Conservation (phyloP, 2,329 filamentous ascomycete genomes). For the Beauveria scarabaeidicola region DNA sequence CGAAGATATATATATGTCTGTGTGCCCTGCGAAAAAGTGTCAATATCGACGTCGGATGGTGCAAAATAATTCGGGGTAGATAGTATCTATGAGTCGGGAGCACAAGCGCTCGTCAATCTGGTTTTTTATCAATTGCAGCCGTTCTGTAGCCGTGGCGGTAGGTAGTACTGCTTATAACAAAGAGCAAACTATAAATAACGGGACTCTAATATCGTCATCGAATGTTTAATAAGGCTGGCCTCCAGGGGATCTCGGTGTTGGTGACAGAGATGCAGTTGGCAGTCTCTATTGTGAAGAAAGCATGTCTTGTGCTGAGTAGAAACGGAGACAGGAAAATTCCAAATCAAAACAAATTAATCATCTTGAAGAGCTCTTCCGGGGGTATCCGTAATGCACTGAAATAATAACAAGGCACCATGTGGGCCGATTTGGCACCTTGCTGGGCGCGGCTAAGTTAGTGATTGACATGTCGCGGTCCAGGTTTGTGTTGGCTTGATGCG, state of each 20-base stretch:
- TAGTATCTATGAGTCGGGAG: too few relatives aligned
- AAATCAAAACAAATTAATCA: not conserved
- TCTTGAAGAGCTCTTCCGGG: not conserved
- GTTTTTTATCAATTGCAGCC: too few relatives aligned
- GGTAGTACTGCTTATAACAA: too few relatives aligned
- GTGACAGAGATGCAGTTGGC: not conserved
- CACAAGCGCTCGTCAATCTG: too few relatives aligned
- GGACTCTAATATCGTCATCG: too few relatives aligned
- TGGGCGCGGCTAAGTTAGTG: slow-evolving; percentile 5
- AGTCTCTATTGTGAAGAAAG: too few relatives aligned
- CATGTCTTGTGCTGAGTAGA: too few relatives aligned
- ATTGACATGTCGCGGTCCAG: not conserved
- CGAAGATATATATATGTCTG: not conserved
- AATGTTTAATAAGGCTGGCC: too few relatives aligned
- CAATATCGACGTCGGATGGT: too few relatives aligned
- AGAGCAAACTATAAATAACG: too few relatives aligned
- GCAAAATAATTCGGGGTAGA: not conserved
- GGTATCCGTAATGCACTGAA: not conserved
- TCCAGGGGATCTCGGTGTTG: too few relatives aligned
- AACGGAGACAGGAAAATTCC: not conserved
- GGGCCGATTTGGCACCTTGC: not conserved
- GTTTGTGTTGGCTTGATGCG: slow-evolving; percentile 7
- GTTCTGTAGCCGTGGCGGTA: too few relatives aligned
- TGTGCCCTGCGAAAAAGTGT: not conserved
- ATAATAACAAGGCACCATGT: not conserved